Conservation (phyloP, 1,139 yeast genomes). For the Kurtzmaniella quercitrusa region DNA sequence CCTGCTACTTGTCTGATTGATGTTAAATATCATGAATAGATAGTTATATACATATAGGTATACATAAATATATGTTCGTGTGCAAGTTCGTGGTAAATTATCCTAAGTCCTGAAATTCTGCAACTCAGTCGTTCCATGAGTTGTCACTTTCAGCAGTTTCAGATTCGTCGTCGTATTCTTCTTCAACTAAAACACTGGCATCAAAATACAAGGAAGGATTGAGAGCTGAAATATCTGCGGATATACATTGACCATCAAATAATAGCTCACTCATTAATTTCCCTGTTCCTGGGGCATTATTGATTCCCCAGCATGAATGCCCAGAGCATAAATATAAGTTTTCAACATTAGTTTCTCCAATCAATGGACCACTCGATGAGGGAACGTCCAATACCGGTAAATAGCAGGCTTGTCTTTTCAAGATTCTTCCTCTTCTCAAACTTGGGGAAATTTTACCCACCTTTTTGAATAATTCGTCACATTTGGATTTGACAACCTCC, state of each 20-base stretch:
- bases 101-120: no score
- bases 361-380: conserved; percentile 85
- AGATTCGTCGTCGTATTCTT: conserved; percentile 28
- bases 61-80: not conserved
- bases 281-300: conserved; percentile 97
- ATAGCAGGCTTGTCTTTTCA: conserved; percentile 91
- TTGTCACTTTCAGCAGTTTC: conserved; percentile 16
- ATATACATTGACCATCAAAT: conserved; percentile 75
- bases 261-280: conserved; percentile 83
- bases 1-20: not conserved
- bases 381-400: conserved; percentile 93
- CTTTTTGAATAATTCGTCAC: conserved; percentile 80
- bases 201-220: conserved; percentile 87
- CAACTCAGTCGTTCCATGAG: conserved; percentile 6
- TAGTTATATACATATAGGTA: not conserved
- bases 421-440: conserved; percentile 68
- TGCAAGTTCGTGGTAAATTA: no score
- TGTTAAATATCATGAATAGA: no score
- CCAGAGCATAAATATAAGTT: conserved; percentile 10
- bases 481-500: conserved; percentile 79
- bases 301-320: conserved; percentile 73
- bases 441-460: conserved; percentile 77
- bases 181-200: conserved; percentile 52
- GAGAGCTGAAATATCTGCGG: conserved; percentile 76
- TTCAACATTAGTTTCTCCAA: conserved; percentile 85